Evolutionary conservation across 495 filamentous ascomycete genomes (phyloP).

Genomic region (Letharia columbiana): DNA sequence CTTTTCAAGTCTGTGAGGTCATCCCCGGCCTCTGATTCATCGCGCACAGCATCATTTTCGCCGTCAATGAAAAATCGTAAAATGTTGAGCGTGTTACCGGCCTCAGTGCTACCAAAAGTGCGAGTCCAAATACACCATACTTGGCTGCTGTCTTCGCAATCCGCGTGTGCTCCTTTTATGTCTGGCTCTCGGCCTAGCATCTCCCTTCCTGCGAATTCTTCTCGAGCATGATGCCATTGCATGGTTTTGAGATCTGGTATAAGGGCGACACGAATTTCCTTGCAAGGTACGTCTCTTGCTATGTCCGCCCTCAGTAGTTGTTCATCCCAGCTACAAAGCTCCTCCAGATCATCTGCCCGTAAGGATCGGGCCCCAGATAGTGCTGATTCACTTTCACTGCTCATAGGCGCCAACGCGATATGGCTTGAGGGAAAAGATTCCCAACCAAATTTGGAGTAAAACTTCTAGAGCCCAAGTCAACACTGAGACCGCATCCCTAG

Average conservation of each 20-base stretch:
- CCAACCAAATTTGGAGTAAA: conserved; percentile 82
- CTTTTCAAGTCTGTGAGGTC: conserved; percentile 18
- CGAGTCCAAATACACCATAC: conserved; percentile 80
- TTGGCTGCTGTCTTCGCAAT: conserved; percentile 40
- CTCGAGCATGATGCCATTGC: conserved; percentile 78
- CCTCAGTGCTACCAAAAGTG: conserved; percentile 48
- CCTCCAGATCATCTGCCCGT: conserved; percentile 42
- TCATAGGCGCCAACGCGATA: conserved; percentile 48
- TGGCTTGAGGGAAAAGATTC: conserved; percentile 61
- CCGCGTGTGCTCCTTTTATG: conserved; percentile 61
- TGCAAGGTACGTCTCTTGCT: conserved; percentile 16
- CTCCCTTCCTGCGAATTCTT: conserved; percentile 67
- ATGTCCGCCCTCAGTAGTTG: conserved; percentile 36
- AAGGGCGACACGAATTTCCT: conserved; percentile 52
- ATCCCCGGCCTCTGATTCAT: conserved; percentile 19
- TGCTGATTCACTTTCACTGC: conserved; percentile 22
- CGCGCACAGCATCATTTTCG: conserved; percentile 19
- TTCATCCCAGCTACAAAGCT: conserved; percentile 53
- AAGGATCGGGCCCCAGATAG: conserved; percentile 28
- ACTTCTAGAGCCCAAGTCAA: conserved; percentile 35
- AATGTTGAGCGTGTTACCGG: conserved; percentile 67
- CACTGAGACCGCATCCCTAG: not conserved
- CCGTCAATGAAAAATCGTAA: conserved; percentile 69
- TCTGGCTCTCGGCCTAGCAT: conserved; percentile 44
- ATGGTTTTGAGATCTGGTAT: conserved; percentile 64